phyloP scores from a whole-genome alignment of 1,284 basidiomycete genomes.

The Stygiomarasmius scandens region DNA sequence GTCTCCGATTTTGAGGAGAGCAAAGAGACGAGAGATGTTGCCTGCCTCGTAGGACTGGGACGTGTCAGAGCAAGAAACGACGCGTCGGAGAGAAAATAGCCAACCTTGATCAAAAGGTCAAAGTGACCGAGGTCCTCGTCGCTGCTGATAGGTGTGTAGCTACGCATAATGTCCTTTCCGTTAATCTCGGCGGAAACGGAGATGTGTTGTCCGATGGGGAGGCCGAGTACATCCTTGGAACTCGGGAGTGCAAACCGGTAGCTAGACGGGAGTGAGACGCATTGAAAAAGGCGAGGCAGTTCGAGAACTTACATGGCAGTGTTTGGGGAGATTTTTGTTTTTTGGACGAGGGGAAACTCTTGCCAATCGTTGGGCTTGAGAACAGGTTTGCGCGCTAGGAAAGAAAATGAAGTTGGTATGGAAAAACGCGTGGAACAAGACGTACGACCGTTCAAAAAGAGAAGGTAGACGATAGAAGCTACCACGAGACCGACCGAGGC shows the following conservation, averaged over 20 bases:
- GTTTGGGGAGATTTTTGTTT: conserved; percentile 90
- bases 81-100: conserved; percentile 16
- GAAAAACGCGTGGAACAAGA: conserved; percentile 12
- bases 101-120: conserved; percentile 94
- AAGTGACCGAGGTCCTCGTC: conserved; percentile 94
- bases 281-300: conserved; percentile 6
- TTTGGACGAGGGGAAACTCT: conserved; percentile 81
- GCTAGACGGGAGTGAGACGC: conserved; percentile 41
- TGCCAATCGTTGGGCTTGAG: conserved; percentile 81
- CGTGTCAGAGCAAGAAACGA: conserved; percentile 3
- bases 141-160: conserved; percentile 93
- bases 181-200: conserved; percentile 88
- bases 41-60: conserved; percentile 91
- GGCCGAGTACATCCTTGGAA: conserved; percentile 78
- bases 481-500: conserved; percentile 40
- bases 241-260: conserved; percentile 90
- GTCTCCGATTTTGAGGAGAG: conserved; percentile 82
- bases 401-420: background rate
- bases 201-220: conserved; percentile 97
- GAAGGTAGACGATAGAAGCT: conserved; percentile 36
- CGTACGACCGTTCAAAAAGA: conserved; percentile 35
- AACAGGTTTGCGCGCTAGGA: conserved; percentile 56
- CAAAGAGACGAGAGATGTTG: conserved; percentile 90
- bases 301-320: conserved; percentile 77
- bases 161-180: conserved; percentile 88